These are phyloP conservation scores for Aureobasidium pullulans DNA, from an alignment of 2,329 filamentous ascomycete species.

Conservation along the genomic window DNA sequence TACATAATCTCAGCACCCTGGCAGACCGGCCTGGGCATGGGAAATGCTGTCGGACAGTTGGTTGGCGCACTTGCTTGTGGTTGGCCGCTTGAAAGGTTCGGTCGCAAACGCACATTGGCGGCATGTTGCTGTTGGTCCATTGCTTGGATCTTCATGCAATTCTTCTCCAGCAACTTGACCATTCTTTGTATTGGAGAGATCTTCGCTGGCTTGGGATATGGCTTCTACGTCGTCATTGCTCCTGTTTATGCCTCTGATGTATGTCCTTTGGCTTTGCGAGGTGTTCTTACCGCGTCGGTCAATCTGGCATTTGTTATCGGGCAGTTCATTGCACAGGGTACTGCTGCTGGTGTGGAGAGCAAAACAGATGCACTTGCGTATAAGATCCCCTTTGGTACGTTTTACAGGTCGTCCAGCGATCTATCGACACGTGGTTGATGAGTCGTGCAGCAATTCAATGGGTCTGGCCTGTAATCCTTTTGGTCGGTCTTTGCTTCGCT, in stretches of 20 bases:
- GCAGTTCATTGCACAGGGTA: conserved; percentile 45
- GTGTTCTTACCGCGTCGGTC: conserved; percentile 51
- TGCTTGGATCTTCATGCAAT: not conserved
- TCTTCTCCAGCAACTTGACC: not conserved
- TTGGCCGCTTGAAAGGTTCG: not conserved
- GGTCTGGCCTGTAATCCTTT: conserved; percentile 33
- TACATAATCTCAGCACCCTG: not conserved
- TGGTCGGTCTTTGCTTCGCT: conserved; percentile 21
- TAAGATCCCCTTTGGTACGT: conserved; percentile 34
- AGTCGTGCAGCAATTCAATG: conserved; percentile 28
- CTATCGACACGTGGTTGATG: not conserved
- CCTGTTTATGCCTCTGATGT: conserved; percentile 62
- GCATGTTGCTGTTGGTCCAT: not conserved
- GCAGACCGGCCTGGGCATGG: not conserved
- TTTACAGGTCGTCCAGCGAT: too few species aligned
- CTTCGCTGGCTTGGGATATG: not conserved
- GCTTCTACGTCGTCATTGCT: conserved; percentile 34
- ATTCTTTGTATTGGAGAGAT: not conserved
- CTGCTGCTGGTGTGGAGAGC: conserved; percentile 29
- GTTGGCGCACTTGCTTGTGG: not conserved
- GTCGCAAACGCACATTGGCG: not conserved
- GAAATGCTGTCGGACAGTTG: not conserved
- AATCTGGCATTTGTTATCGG: conserved; percentile 58
- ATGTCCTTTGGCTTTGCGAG: conserved; percentile 51
- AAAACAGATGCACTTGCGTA: conserved; percentile 34